phyloP scores from a whole-genome alignment of 1,139 yeast genomes.

The Suhomyces terraborum region DNA sequence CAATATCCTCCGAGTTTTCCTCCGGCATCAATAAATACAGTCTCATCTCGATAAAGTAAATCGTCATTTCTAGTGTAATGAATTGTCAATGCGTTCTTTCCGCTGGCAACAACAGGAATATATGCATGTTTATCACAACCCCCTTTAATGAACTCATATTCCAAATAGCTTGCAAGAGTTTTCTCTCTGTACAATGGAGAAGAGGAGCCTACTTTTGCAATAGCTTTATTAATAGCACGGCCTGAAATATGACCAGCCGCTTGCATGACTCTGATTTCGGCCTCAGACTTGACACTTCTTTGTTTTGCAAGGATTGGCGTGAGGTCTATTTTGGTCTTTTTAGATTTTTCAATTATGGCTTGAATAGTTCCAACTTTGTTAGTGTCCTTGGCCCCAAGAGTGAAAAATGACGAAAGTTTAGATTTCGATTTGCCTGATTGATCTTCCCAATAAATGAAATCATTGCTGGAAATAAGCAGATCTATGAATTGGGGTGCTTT shows the following conservation, averaged over 20 bases:
- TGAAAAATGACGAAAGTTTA: conserved; percentile 16
- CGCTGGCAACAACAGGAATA: conserved; percentile 96
- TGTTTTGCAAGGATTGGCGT: conserved; percentile 53
- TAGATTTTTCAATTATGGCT: conserved; percentile 25
- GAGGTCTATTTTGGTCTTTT: conserved; percentile 46
- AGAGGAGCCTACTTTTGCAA: conserved; percentile 52
- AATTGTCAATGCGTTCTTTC: conserved; percentile 79
- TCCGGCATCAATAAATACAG: conserved; percentile 94
- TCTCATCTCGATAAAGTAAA: conserved; percentile 67
- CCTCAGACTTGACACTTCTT: conserved; percentile 71
- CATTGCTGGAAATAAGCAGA: conserved; percentile 48
- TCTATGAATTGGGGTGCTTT: conserved; percentile 44
- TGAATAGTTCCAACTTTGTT: conserved; percentile 19
- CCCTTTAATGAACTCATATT: conserved; percentile 76
- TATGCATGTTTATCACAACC: conserved; percentile 93
- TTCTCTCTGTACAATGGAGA: conserved; percentile 66
- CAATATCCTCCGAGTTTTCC: conserved; percentile 94
- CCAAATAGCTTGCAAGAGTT: conserved; percentile 77
- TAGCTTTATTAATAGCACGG: conserved; percentile 80
- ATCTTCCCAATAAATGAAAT: conserved; percentile 54
- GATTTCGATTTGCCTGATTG: conserved; percentile 21
- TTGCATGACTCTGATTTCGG: conserved; percentile 79
- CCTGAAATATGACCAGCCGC: conserved; percentile 82
- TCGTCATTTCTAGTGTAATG: conserved; percentile 93
- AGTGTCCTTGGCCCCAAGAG: conserved; percentile 11